These are phyloP conservation scores for Phycomyces nitens DNA, from an alignment of 192 early-diverging fungal genomes.

Conservation along the genomic window DNA sequence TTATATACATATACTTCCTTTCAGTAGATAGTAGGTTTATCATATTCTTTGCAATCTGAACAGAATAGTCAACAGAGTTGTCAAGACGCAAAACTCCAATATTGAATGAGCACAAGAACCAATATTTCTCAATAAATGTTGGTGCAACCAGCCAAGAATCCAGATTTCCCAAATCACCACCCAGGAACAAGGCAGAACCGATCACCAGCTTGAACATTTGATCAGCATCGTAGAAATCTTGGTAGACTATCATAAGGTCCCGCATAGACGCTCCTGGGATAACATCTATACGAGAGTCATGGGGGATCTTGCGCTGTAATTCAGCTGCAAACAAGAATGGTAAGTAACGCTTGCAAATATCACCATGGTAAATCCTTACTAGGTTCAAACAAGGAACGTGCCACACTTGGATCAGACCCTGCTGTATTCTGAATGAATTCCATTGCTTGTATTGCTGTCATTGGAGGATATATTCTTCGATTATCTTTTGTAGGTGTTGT, in stretches of 20 bases:
- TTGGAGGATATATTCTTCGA: slow-evolving; percentile 7
- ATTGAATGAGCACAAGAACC: slow-evolving; percentile 32
- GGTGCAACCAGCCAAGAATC: slow-evolving; percentile 32
- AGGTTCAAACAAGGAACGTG: slow-evolving; percentile 18
- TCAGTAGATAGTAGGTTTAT: slow-evolving; percentile 10
- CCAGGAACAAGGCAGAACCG: slow-evolving; percentile 20
- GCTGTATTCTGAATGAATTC: neutral
- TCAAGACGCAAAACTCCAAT: slow-evolving; percentile 13
- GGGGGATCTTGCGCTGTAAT: slow-evolving; percentile 28
- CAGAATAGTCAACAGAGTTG: slow-evolving; percentile 20
- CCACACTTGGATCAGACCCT: neutral
- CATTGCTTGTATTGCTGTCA: slow-evolving; percentile 19
- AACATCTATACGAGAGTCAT: slow-evolving; percentile 29
- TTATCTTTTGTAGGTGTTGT: too few species aligned
- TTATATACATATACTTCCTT: slow-evolving; percentile 29
- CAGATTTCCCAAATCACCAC: slow-evolving; percentile 26
- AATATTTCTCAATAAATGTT: slow-evolving; percentile 23
- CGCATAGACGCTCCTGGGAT: slow-evolving; percentile 31
- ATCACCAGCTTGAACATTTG: slow-evolving; percentile 21
- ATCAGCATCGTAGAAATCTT: slow-evolving; percentile 30
- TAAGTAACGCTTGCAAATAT: neutral
- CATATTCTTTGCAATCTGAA: slow-evolving; percentile 15
- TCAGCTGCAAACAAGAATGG: slow-evolving; percentile 20
- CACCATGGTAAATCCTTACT: too few species aligned
- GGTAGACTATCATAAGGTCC: slow-evolving; percentile 33